Evolutionary conservation across 208 protist genomes (phyloP).

Genomic region (Leishmania tropica): DNA sequence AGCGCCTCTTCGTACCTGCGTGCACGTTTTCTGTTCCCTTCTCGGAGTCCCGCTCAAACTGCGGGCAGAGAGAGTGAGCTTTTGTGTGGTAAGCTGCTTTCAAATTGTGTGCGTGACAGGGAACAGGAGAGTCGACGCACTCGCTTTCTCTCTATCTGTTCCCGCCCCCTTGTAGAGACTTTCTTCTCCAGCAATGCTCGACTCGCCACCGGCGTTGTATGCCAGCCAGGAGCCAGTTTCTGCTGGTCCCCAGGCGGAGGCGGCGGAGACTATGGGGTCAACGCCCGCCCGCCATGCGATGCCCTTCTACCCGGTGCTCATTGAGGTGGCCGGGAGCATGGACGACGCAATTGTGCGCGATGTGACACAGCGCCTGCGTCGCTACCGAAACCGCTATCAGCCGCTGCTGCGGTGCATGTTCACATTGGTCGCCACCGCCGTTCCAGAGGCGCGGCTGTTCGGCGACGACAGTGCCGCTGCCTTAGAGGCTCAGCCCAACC

Average conservation of each 20-base stretch:
- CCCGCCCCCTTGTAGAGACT: neutral
- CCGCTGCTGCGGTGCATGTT: conserved; percentile 62
- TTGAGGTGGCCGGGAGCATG: conserved; percentile 62
- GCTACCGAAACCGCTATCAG: conserved; percentile 67
- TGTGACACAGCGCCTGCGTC: conserved; percentile 43
- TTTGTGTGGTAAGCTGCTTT: neutral
- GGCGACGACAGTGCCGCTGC: conserved; percentile 10
- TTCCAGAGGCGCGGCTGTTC: conserved; percentile 49
- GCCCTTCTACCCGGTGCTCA: conserved; percentile 7
- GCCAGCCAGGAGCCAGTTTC: neutral
- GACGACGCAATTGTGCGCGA: conserved; percentile 40
- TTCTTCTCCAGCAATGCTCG: neutral
- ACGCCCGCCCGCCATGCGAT: neutral
- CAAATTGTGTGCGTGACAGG: neutral
- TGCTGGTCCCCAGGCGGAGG: neutral
- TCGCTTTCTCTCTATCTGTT: neutral
- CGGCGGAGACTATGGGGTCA: neutral
- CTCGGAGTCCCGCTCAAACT: neutral
- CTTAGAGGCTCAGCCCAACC: neutral
- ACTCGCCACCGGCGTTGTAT: neutral
- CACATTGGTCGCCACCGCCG: conserved; percentile 41
- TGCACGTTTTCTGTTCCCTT: neutral
- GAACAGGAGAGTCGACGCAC: neutral
- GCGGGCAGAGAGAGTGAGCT: neutral
- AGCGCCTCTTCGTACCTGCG: neutral